Evolutionary conservation across 2,329 filamentous ascomycete genomes (phyloP), one percentile per base, ranked within the genome.

Genomic region (Waltergamsia citrina): DNA sequence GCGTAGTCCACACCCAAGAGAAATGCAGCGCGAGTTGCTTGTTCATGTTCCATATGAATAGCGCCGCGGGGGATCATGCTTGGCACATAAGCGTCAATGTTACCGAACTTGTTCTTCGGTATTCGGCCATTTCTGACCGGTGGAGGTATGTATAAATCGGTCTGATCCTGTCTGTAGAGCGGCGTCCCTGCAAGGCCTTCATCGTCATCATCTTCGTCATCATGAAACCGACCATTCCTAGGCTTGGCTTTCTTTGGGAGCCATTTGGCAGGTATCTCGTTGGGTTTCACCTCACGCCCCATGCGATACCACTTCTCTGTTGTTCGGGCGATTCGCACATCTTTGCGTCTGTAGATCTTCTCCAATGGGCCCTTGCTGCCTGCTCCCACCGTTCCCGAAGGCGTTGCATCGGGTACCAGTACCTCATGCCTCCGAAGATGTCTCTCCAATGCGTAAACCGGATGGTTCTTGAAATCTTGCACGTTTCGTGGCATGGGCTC

Each of bases 61-160:
- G 85, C 88, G 0, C 92, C 90, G 26, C 62, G 59, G 0, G 92
- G 92, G 1, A 96, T 69, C 92, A 98, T 96, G 41, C 78, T 85
- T 0, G 85, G 80, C 9, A 94, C 87, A 52, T 90, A 96, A 25
- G 94, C 73, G 49, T 96, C 92, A 38, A 96, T 80, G 50, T 98
- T 98, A 9, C 87, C 87, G 54, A 86, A 98, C 14, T 81, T 79
- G 51, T 98, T 98, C 59, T 85, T 90, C 0, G 92, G 90, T 2
- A 96, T 71, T 10, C 68, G 65, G 1, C 87, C 88, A 33, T 78
- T 61, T 4, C 83, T 65, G 2, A 96, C 79, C 0, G 86, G 80
- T 1, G 85, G 82, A 1, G 90, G 74, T 10, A 73, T 59, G 54
- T 94, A 96, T 0, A 79, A 40, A 11, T 81, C 72, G 0, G 90